phyloP scores from a whole-genome alignment of 1,284 basidiomycete genomes.

The Sanghuangporus baumii region DNA sequence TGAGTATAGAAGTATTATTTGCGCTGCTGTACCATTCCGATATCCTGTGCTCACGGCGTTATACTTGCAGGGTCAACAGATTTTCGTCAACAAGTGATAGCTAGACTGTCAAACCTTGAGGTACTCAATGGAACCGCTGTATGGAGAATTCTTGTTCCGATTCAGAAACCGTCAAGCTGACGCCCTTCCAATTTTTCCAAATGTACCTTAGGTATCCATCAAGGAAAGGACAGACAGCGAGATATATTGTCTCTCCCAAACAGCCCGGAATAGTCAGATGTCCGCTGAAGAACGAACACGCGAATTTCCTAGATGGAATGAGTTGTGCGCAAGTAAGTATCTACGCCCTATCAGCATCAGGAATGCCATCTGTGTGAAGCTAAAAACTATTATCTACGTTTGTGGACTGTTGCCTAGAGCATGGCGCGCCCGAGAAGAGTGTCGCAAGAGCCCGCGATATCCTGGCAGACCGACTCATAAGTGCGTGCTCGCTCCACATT shows the following conservation, averaged over 20 bases:
- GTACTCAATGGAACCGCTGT: constrained; percentile 68
- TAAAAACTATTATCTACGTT: constrained; percentile 3
- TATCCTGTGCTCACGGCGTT: constrained; percentile 13
- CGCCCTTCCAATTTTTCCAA: neutral
- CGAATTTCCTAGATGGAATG: constrained; percentile 58
- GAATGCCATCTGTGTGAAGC: constrained; percentile 11
- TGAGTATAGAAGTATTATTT: constrained; percentile 24
- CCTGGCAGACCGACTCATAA: constrained; percentile 56
- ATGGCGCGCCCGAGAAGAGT: constrained; percentile 47
- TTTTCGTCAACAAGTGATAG: constrained; percentile 64
- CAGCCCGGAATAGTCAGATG: constrained; percentile 38
- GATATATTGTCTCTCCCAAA: constrained; percentile 72
- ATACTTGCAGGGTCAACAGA: constrained; percentile 28
- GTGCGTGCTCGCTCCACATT: constrained; percentile 32
- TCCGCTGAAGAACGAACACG: constrained; percentile 39
- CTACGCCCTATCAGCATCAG: constrained; percentile 18
- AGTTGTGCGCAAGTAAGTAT: constrained; percentile 56
- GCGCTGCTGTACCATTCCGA: constrained; percentile 12
- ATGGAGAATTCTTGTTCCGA: constrained; percentile 25
- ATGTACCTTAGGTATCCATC: constrained; percentile 10
- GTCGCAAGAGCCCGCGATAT: constrained; percentile 39
- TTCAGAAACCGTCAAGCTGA: neutral
- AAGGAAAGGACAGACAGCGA: constrained; percentile 85
- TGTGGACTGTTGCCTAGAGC: constrained; percentile 37
- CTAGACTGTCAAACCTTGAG: constrained; percentile 60